phyloP scores from a whole-genome alignment of 257 asterid species.

The Nicotiana sylvestris region DNA sequence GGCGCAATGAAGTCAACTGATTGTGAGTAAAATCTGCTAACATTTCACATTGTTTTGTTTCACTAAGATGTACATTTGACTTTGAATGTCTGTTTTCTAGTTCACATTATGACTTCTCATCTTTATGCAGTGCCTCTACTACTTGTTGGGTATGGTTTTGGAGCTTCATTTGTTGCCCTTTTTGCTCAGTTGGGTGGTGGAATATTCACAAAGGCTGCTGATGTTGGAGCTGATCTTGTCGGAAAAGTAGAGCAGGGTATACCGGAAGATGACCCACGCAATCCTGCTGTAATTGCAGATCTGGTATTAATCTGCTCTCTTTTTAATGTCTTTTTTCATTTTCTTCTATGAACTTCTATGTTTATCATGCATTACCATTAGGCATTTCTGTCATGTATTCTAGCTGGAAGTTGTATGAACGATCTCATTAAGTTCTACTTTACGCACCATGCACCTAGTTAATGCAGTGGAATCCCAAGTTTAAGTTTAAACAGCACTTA shows the following conservation, averaged over 20 bases:
- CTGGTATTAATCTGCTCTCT: constrained; percentile 46
- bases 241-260: constrained; percentile 98
- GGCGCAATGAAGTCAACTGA: constrained; percentile 90
- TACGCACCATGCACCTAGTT: background rate
- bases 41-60: constrained; percentile 10
- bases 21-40: constrained; percentile 48
- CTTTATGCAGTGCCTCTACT: constrained; percentile 84
- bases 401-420: background rate
- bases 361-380: background rate
- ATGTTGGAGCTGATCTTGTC: constrained; percentile 99
- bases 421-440: background rate
- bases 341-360: constrained; percentile 12
- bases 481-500: background rate
- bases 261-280: constrained; percentile 98
- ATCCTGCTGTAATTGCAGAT: constrained; percentile 99
- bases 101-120: background rate
- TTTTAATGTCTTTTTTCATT: constrained; percentile 1
- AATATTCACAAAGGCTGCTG: constrained; percentile 95
- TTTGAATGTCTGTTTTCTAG: constrained; percentile 4
- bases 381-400: background rate
- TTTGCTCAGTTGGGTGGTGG: constrained; percentile 99
- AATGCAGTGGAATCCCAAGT: background rate
- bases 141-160: constrained; percentile 98
- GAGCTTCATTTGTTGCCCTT: constrained; percentile 98
- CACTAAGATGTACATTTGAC: background rate